Evolutionary conservation across 441 rosid genomes (phyloP).

Genomic region (Gossypium davidsonii): DNA sequence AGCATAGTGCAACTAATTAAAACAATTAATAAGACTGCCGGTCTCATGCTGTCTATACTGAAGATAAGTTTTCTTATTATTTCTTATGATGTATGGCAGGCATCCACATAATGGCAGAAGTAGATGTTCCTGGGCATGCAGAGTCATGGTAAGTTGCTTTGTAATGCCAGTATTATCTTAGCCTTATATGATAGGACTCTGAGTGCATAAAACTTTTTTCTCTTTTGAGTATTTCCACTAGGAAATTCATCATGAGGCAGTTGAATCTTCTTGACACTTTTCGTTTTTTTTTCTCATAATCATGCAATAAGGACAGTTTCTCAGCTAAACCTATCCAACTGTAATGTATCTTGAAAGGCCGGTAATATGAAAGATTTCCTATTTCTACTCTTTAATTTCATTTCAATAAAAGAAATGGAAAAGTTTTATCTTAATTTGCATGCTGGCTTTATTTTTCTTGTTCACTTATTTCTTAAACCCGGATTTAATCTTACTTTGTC

Average conservation of each 20-base stretch:
- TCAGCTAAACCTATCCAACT: background rate
- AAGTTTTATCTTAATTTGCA: background rate
- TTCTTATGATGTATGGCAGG: conserved; percentile 44
- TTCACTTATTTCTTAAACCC: background rate
- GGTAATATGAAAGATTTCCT: background rate
- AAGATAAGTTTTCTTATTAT: background rate
- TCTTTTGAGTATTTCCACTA: background rate
- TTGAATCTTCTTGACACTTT: background rate
- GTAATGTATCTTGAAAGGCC: background rate
- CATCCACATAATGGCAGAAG: conserved; percentile 85
- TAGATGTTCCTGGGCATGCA: conserved; percentile 96
- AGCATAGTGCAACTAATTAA: background rate
- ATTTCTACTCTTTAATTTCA: background rate
- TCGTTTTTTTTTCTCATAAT: background rate
- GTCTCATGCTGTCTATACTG: background rate
- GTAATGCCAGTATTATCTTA: background rate
- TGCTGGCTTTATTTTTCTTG: background rate
- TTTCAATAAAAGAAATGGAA: background rate
- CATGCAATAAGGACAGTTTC: background rate
- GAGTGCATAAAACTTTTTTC: background rate
- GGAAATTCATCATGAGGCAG: background rate
- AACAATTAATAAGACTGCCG: background rate
- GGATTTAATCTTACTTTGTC: conserved; percentile 21
- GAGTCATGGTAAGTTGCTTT: conserved; percentile 70
- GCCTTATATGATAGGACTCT: background rate